Base-by-base conservation (phyloP, 257 asterid genomes). In the Forsythia viridissima region DNA sequence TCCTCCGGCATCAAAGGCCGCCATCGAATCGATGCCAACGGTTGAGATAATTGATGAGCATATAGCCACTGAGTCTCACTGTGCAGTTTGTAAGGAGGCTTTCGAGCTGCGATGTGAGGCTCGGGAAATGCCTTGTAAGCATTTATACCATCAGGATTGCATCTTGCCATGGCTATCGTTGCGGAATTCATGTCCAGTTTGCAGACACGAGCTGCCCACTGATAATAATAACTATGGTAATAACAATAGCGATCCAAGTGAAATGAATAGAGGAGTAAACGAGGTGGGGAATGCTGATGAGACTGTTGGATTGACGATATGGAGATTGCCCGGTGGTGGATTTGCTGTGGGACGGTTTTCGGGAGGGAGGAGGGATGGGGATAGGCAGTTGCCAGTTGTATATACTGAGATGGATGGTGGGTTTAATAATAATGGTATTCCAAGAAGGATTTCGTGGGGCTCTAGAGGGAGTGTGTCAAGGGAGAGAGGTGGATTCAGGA, bases 321-420 rank as follows among this genome's bases (percentile, higher is more conserved):
- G 98, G 98, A 87, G 98, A 74, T 76, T 93, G 82, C 98, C 98
- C 0, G 97, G 98, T 2, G 97, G 96, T 40, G 98, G 98, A 46
- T 92, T 92, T 68, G 98, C 96, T 0, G 97, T 93, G 37, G 98
- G 98, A 79, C 83, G 96, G 76, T 92, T 93, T 76, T 76, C 93
- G 0, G 94, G 98, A 12, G 96, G 93, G 63, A 82, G 93, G 79
- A 92, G 97, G 80, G 90, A 92, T 8, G 93, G 93, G 13, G 97
- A 92, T 81, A 89, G 94, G 73, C 97, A 91, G 85, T 80, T 90
- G 13, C 98, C 98, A 0, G 94, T 93, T 37, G 96, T 93, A 67
- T 93, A 85, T 78, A 91, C 98, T 6, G 98, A 93, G 84, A 88
- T 93, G 96, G 98, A 93, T 77, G 97, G 98, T 12, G 96, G 93